Evolutionary conservation across 2,329 filamentous ascomycete species (phyloP).

Genomic region (Capronia coronata): DNA sequence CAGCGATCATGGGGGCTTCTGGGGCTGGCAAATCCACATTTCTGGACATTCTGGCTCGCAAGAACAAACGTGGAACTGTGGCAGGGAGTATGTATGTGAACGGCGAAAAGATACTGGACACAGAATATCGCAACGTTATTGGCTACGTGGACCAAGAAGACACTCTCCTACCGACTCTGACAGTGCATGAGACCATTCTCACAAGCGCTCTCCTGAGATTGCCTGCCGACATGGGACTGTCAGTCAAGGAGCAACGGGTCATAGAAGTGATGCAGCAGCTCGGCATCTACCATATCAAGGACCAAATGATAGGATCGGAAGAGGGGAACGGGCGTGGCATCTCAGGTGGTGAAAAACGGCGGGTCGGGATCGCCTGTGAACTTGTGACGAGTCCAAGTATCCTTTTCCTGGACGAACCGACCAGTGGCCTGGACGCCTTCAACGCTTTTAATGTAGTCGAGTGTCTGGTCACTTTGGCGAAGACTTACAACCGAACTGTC

Average conservation of each 20-base stretch:
- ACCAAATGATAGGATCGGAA: slow-evolving; percentile 92
- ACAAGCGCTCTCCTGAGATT: slow-evolving; percentile 87
- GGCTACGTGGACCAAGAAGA: slow-evolving; percentile 98
- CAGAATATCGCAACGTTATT: slow-evolving; percentile 83
- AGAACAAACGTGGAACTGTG: slow-evolving; percentile 83
- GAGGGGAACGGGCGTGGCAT: slow-evolving; percentile 92
- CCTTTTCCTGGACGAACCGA: slow-evolving; percentile 93
- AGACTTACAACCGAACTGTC: slow-evolving; percentile 93
- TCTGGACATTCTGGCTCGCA: slow-evolving; percentile 87
- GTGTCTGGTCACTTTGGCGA: slow-evolving; percentile 87
- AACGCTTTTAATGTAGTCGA: slow-evolving; percentile 98
- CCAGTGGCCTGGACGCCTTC: slow-evolving; percentile 89
- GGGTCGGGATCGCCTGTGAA: slow-evolving; percentile 95
- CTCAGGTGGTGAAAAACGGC: slow-evolving; percentile 91
- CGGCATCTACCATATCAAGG: slow-evolving; percentile 86
- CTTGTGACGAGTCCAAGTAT: slow-evolving; percentile 96
- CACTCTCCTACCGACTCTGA: slow-evolving; percentile 89
- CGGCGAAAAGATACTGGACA: slow-evolving; percentile 77
- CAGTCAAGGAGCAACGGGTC: slow-evolving; percentile 84
- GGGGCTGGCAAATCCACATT: slow-evolving; percentile 97
- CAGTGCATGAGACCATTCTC: slow-evolving; percentile 94
- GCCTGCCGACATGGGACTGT: slow-evolving; percentile 81
- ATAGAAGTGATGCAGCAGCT: slow-evolving; percentile 92
- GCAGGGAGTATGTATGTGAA: slow-evolving; percentile 85
- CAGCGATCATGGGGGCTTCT: slow-evolving; percentile 96